Base-by-base conservation (phyloP, 1,284 basidiomycete species). In the Ganoderma meredithae region DNA sequence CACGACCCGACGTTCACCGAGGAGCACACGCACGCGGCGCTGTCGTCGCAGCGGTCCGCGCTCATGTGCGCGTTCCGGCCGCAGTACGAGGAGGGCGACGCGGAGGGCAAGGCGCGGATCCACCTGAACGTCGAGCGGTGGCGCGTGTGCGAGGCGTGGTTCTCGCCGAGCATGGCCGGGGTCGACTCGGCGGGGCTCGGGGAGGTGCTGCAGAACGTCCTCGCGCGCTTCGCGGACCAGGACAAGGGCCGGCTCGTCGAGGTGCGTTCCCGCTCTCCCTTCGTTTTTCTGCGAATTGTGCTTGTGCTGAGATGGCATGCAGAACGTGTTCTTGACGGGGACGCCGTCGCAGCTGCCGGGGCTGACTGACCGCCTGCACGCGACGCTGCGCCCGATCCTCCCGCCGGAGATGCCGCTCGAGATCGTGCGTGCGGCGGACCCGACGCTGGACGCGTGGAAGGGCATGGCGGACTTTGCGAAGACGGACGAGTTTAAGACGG, bases 61-160 rank as follows among this genome's bases (percentile, higher is more conserved):
- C 84, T 99, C 41, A 85, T 98, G 61, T 89, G 92, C 27, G 94
- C 96, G 0, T 98, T 98, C 79, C 85, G 87, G 63, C 94, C 93
- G 2, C 83, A 83, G 17, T 92, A 92, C 69, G 88, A 85, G 39
- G 91, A 92, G 69, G 85, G 87, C 43, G 90, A 97, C 71, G 82
- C 90, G 1, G 89, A 90, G 79, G 90, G 90, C 25, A 80, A 85
- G 69, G 82, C 93, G 64, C 91, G 95, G 69, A 88, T 99, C 60
- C 97, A 99, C 75, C 83, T 99, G 59, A 98, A 94, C 76, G 90
- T 95, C n/a, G 98, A 99, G 82, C 84, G 96, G 44, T 95, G 95
- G 84, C 86, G 97, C 22, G 96, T 95, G 2, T 95, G 95, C 68
- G 98, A 99, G 80, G 90, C 96, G 0, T 95, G 94, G 84, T 99